Evolutionary conservation across 176 grass and related monocot genomes (phyloP), one percentile per base, ranked within the genome.

Genomic region (Rhynchospora tenuis): DNA sequence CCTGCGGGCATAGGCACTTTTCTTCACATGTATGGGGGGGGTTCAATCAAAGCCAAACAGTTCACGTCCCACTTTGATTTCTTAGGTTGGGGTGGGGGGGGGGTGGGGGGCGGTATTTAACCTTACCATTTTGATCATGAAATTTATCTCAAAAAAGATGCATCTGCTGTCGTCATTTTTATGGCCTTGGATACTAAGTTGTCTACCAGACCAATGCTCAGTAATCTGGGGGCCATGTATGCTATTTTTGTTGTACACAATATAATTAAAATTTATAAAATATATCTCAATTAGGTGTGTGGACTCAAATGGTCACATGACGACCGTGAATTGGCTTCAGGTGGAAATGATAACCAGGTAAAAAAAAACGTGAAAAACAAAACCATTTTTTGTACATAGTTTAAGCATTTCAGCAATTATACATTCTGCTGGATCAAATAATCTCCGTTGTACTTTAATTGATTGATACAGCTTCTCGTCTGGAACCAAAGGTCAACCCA

Each of bases 291-390:
- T 60, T 64, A 98, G 96, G 91, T 98, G 26, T 98, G 96, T 86
- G 96, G 96, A 75, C 59, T 98, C 27, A 95, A 98, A 90, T 98
- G 96, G 96, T 98, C 96, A 6, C 93, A 98, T 20, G 96, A 98
- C 3, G 93, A 98, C 83, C 96, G 89, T 3, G 96, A 98, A 88
- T 90, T 98, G 83, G 93, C 96, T 9, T 98, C 96, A n/a, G 96
- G 96, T 12, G 96, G 96, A 80, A 98, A 98, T 56, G 96, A 98
- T 79, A 98, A 98, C 70, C 96, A 88, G 83, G 85, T 91, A 54
- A 65, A 63, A 23, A 12, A 7, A 42, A 45, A 61, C 76, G n/a
- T 42, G n/a, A n/a, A n/a, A n/a, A n/a, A n/a, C n/a, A n/a, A n/a
- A n/a, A n/a, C n/a, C n/a, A n/a, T n/a, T n/a, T 26, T 14, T 10